These are phyloP conservation scores for Tuber indicum DNA, from an alignment of 495 filamentous ascomycete genomes.

Conservation along the genomic window DNA sequence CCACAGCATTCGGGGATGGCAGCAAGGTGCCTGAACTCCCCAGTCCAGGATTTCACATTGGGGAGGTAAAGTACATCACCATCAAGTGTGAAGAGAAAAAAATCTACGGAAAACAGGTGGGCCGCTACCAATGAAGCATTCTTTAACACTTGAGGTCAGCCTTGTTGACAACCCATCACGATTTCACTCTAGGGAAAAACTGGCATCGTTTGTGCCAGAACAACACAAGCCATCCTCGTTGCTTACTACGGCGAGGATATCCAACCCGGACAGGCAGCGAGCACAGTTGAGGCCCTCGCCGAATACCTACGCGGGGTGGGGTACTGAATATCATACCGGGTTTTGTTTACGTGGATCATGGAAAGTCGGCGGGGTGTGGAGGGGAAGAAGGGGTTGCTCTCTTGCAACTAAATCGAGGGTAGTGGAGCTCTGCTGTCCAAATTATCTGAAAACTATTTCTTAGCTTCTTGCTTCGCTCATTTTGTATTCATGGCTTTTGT, in stretches of 20 bases:
- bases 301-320: conserved; percentile 66
- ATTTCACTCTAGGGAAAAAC: conserved; percentile 61
- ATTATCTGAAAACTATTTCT: conserved; percentile 6
- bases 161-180: not conserved
- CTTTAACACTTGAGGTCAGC: not conserved
- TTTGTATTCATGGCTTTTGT: not conserved
- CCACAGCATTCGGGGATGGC: conserved; percentile 48
- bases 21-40: conserved; percentile 49
- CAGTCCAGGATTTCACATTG: conserved; percentile 61
- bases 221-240: conserved; percentile 75
- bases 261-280: conserved; percentile 59
- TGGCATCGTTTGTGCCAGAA: conserved; percentile 73
- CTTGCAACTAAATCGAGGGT: not conserved
- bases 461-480: not conserved
- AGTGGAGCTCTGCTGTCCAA: not conserved
- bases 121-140: not conserved
- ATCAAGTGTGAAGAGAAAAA: conserved; percentile 67
- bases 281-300: conserved; percentile 59
- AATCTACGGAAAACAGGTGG: conserved; percentile 80
- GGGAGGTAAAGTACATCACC: conserved; percentile 61
- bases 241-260: conserved; percentile 69
- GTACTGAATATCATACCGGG: conserved; percentile 50
- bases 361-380: not conserved
- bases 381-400: not conserved
- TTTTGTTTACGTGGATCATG: conserved; percentile 12